A percentile compares a stretch with the other conserved stretches of the same genome.
phyloP scores from a whole-genome alignment of 2,329 filamentous ascomycete genomes.

The Tolypocladium ovalisporum region DNA sequence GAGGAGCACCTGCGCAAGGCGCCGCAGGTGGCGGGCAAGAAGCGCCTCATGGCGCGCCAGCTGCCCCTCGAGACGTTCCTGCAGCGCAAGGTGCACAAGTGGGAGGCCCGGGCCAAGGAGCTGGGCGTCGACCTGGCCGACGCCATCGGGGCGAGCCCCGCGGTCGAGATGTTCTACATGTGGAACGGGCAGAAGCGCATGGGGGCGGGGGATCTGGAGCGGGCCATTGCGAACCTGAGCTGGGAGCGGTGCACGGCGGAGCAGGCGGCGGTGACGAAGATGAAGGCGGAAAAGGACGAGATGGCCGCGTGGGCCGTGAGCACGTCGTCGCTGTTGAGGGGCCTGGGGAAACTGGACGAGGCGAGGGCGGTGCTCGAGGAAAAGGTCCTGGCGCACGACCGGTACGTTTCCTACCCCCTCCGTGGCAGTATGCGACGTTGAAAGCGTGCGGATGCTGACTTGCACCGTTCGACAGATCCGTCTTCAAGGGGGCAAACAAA shows the following conservation, averaged over 20 bases:
- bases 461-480: conserved; percentile 23
- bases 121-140: conserved; percentile 62
- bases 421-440: background rate
- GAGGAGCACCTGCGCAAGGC: conserved; percentile 62
- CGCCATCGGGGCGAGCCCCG: conserved; percentile 67
- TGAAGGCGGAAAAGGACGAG: conserved; percentile 47
- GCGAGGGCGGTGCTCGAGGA: conserved; percentile 54
- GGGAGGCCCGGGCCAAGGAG: conserved; percentile 65
- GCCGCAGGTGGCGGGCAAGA: conserved; percentile 67
- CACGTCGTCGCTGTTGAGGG: conserved; percentile 53
- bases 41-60: conserved; percentile 80
- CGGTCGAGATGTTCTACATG: conserved; percentile 86
- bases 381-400: conserved; percentile 54
- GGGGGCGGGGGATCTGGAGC: conserved; percentile 51
- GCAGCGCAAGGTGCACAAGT: conserved; percentile 73
- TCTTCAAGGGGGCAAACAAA: conserved; percentile 47
- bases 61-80: conserved; percentile 86
- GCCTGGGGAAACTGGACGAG: conserved; percentile 49
- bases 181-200: conserved; percentile 88
- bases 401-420: conserved; percentile 28
- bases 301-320: conserved; percentile 55
- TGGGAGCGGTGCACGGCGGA: conserved; percentile 51
- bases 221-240: conserved; percentile 49
- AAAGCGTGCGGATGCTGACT: background rate
- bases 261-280: conserved; percentile 27